Evolutionary conservation across 805 yeast species (phyloP), one percentile per base, ranked within the genome.

Genomic region (Spathaspora sp.): DNA sequence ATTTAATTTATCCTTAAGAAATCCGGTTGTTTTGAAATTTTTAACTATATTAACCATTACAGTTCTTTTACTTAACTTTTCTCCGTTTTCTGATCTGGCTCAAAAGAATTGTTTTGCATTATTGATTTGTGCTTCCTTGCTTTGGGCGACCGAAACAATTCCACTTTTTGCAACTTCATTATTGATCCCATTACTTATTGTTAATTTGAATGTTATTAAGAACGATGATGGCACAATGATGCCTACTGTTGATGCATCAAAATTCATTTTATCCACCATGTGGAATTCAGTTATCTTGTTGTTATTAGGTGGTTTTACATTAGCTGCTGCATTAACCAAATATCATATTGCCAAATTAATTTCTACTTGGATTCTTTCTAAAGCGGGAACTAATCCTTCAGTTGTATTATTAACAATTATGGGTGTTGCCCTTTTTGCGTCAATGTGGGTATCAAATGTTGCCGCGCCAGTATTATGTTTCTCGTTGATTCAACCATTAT

Each of bases 71-170:
- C 50, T 72, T 47, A 59, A 63, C 5, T 52, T 68, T 8, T 55
- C 64, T 1, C 65, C 73, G 1, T 72, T 73, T 58, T 64, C 64
- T 17, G 77, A 73, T 52, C 40, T 49, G 3, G 67, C 67, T 23
- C 76, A 73, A 51, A 62, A 64, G 38, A 62, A 70, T 49, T 58
- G 99, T 69, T 79, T 93, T 64, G 96, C 97, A 0, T 73, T 93
- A 5, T 76, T 94, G 45, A 77, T 87, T 3, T 82, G 89, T 59
- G 85, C 96, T 1, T 91, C 97, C 0, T 63, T 92, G 47, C 72
- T 92, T 23, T 93, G 98, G 99, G 97, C 98, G 0, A 89, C 97
- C 10, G 99, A 93, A 64, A 82, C 97, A 0, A 82, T 93, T 56
- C 98, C 98, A 5, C 73, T 93, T 43, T 94, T 89, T 68, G 96